Evolutionary conservation across 2,329 filamentous ascomycete genomes (phyloP).

Genomic region (Microthyrium microscopicum): DNA sequence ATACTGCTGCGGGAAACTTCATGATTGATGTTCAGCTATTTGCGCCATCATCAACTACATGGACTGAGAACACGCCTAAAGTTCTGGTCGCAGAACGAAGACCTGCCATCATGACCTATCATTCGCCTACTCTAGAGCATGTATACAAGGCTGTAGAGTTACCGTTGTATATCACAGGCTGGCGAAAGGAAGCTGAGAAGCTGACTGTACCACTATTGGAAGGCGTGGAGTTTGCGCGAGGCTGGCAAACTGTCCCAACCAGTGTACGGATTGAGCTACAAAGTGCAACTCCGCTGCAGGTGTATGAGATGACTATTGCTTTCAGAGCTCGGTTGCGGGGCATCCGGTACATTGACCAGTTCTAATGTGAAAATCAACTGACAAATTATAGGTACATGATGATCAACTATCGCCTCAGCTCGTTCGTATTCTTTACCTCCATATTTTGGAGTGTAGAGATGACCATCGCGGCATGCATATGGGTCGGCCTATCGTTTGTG

Average conservation of each 20-base stretch:
- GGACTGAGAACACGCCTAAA: conserved; percentile 10
- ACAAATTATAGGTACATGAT: conserved; percentile 49
- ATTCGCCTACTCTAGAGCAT: conserved; percentile 49
- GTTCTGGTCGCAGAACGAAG: conserved; percentile 34
- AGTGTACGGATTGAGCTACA: conserved; percentile 50
- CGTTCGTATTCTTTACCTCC: conserved; percentile 50
- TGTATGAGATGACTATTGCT: conserved; percentile 52
- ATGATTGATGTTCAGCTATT: conserved; percentile 73
- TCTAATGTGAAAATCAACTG: conserved; percentile 1
- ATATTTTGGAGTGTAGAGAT: conserved; percentile 68
- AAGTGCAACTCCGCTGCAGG: conserved; percentile 51
- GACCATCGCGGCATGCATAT: conserved; percentile 46
- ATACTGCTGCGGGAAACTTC: conserved; percentile 73
- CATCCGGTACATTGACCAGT: conserved; percentile 31
- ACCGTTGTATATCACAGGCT: conserved; percentile 52
- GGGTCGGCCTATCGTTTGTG: conserved; percentile 37
- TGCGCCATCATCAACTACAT: conserved; percentile 8
- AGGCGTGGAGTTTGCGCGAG: conserved; percentile 45
- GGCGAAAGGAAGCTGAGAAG: conserved; percentile 44
- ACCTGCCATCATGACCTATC: conserved; percentile 64
- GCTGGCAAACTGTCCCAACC: conserved; percentile 34
- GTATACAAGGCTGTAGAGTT: conserved; percentile 46
- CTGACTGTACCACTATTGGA: conserved; percentile 60
- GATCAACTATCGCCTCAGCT: conserved; percentile 62
- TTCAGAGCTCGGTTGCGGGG: conserved; percentile 64